Evolutionary conservation across 768 basidiomycete genomes (phyloP), one percentile per base, ranked within the genome.

Genomic region (Terana coerulea): DNA sequence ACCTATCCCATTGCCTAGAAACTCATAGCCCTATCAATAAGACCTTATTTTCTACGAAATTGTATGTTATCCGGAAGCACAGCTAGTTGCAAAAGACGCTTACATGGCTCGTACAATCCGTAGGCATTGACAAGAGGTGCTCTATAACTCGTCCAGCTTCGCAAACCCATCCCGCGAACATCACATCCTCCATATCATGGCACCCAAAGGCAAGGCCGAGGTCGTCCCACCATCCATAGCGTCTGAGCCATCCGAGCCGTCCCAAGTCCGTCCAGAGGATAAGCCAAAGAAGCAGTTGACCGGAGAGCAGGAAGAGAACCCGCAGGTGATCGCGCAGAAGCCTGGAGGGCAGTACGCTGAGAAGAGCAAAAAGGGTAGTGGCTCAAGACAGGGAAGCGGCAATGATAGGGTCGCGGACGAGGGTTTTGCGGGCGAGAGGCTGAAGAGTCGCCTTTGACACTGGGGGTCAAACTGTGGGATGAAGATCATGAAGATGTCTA

Each of bases 251-350:
- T 67, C 64, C 15, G 62, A 67, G 59, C 62, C 61, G 12, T 61
- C 66, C 12, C 43, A 57, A 36, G 17, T 59, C 19, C 47, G 28
- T 25, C 67, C 65, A 3, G 60, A 51, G 44, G 62, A 68, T 46
- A 62, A 63, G 49, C 58, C 64, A 9, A 47, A 55, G 31, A 49
- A 53, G 17, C 62, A 64, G 56, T 43, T 64, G 36, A 59, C 59
- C 5, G 45, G 56, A 29, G 51, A 48, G 50, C 64, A 68, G 57
- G 66, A 61, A 56, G 67, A 67, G 64, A 66, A 70, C 57, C 64
- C 67, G 39, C 68, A 68, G 60, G 47, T 63, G 26, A 50, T 62
- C 29, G 59, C 55, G 49, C 58, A 61, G 24, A 31, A 33, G 40
- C 49, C 24, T 48, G 52, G 59, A 12, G 24, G 41, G 34, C 59